These are phyloP conservation scores for Melampsora abietis-canadensis DNA, from an alignment of 1,284 basidiomycete genomes.

Conservation along the genomic window DNA sequence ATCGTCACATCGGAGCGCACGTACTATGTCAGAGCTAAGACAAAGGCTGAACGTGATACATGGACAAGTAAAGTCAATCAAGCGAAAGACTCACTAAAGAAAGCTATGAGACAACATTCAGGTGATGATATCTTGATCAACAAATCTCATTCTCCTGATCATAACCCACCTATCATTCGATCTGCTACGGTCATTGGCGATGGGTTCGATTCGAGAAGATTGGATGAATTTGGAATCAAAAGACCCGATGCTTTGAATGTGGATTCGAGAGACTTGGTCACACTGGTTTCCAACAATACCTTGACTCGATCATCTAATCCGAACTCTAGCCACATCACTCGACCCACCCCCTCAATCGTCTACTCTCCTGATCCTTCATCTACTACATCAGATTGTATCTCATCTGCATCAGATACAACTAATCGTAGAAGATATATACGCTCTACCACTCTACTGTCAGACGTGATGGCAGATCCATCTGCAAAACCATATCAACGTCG, in stretches of 20 bases:
- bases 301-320: not conserved
- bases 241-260: not conserved
- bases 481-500: not conserved
- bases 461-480: not conserved
- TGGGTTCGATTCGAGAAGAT: not conserved
- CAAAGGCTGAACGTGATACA: constrained; percentile 66
- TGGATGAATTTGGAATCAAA: not conserved
- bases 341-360: not conserved
- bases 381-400: not conserved
- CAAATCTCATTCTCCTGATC: not conserved
- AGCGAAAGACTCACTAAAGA: constrained; percentile 58
- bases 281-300: not conserved
- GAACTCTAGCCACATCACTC: not conserved
- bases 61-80: constrained; percentile 84
- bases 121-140: constrained; percentile 1
- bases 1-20: constrained; percentile 86
- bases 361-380: not conserved
- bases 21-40: constrained; percentile 83
- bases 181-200: not conserved
- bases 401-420: not conserved
- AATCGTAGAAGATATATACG: too few species aligned
- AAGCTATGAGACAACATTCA: constrained; percentile 32
- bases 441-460: not conserved
- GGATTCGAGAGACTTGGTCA: not conserved
- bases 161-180: not conserved